phyloP scores from a whole-genome alignment of 192 early-diverging fungal species.

The Phycomyces nitens region DNA sequence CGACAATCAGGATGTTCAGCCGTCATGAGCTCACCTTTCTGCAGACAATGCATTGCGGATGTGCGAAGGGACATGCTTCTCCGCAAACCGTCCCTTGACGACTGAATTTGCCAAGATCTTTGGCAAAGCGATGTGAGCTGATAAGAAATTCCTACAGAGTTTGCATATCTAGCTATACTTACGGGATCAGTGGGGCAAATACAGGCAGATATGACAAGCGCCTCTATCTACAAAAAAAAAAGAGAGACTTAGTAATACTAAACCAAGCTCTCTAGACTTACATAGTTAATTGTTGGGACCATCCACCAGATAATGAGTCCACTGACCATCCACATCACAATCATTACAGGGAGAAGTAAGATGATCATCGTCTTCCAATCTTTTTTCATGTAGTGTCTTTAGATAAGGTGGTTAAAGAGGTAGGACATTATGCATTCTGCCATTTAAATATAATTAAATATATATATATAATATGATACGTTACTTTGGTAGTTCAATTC shows the following conservation, averaged over 20 bases:
- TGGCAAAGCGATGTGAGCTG: conserved; percentile 5
- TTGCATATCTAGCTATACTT: conserved; percentile 14
- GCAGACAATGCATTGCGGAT: conserved; percentile 72
- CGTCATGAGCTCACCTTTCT: conserved; percentile 47
- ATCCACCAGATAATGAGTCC: conserved; percentile 64
- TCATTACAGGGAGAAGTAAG: conserved; percentile 78
- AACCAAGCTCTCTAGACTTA: conserved; percentile 30
- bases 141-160: conserved; percentile 1
- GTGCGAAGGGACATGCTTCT: conserved; percentile 77
- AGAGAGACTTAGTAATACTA: conserved; percentile 12
- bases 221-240: conserved; percentile 52
- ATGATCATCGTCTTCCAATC: conserved; percentile 64
- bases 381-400: conserved; percentile 42
- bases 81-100: conserved; percentile 91
- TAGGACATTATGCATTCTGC: too few species aligned
- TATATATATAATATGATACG: neutral
- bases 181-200: conserved; percentile 93
- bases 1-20: neutral
- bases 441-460: conserved; percentile 1
- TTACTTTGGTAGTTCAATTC: conserved; percentile 75
- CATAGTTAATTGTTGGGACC: conserved; percentile 49
- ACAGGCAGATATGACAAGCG: conserved; percentile 78
- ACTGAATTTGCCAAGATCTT: conserved; percentile 85
- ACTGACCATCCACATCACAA: conserved; percentile 73
- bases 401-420: neutral